Conservation (phyloP, 73 alveolate genomes). For the Blepharisma japonicum region DNA sequence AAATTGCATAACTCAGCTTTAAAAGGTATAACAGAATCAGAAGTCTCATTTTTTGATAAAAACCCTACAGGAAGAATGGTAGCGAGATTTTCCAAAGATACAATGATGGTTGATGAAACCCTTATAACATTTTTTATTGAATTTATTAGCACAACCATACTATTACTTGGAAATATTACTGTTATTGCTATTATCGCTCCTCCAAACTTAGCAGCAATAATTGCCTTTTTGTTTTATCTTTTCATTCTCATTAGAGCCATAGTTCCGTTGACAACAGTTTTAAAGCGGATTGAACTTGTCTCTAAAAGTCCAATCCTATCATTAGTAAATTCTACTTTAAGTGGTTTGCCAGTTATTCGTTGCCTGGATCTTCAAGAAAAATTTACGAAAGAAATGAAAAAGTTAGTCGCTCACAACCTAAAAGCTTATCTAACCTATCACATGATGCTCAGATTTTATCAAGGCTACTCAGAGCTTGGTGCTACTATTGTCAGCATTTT, state of each 20-base stretch:
- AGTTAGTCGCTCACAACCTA: not conserved
- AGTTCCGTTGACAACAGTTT: not conserved
- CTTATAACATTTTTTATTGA: too few species aligned
- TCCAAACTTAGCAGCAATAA: too few species aligned
- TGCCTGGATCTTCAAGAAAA: not conserved
- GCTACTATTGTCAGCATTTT: not conserved
- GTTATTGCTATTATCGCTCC: too few species aligned
- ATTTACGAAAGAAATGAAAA: not conserved
- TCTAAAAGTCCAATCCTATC: slow-evolving; percentile 9
- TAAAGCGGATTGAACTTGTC: not conserved
- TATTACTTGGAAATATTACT: too few species aligned
- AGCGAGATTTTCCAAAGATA: slow-evolving; percentile 38
- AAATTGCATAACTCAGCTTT: slow-evolving; percentile 34
- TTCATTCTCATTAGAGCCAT: too few species aligned
- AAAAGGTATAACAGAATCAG: slow-evolving; percentile 19
- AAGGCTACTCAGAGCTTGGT: not conserved
- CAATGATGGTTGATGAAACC: too few species aligned
- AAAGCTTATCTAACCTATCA: not conserved
- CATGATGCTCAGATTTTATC: not conserved
- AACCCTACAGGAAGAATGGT: slow-evolving; percentile 41
- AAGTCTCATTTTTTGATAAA: slow-evolving; percentile 31
- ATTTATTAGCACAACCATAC: too few species aligned
- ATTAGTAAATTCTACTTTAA: not conserved
- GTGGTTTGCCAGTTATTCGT: not conserved
- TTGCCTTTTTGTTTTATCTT: too few species aligned